Evolutionary conservation across 2,329 filamentous ascomycete genomes (phyloP).

Genomic region (Elsinoe fawcettii): DNA sequence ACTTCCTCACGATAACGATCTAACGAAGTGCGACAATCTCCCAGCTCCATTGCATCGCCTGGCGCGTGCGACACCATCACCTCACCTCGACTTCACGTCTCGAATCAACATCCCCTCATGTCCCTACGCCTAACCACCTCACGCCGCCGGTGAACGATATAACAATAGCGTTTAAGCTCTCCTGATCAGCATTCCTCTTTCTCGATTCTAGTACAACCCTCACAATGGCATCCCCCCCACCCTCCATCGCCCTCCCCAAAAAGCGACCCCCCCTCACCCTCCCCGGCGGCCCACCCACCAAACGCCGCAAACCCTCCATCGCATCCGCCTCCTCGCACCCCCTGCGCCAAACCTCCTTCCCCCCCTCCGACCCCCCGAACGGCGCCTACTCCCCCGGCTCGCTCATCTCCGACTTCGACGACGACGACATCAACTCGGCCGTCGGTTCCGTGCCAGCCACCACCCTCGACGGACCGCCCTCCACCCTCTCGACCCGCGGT

Average conservation of each 20-base stretch:
- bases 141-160: too few relatives aligned
- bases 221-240: constrained; percentile 17
- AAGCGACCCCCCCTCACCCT: constrained; percentile 54
- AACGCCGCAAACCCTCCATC: constrained; percentile 65
- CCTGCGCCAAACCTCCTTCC: constrained; percentile 74
- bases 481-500: neutral
- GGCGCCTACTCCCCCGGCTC: constrained; percentile 18
- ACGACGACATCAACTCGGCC: constrained; percentile 30
- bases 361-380: constrained; percentile 45
- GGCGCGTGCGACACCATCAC: neutral
- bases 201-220: neutral
- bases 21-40: too few relatives aligned
- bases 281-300: constrained; percentile 42
- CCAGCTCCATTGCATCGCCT: too few relatives aligned
- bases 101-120: too few relatives aligned
- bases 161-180: too few relatives aligned
- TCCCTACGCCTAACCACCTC: too few relatives aligned
- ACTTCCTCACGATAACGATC: neutral
- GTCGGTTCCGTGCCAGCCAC: constrained; percentile 19
- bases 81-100: neutral
- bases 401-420: constrained; percentile 21
- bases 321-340: constrained; percentile 55
- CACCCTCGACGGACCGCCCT: neutral
- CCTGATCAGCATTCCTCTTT: too few relatives aligned
- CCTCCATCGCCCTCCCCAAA: constrained; percentile 44